Conservation (phyloP, 1,284 basidiomycete species). For the Ustilago nuda region DNA sequence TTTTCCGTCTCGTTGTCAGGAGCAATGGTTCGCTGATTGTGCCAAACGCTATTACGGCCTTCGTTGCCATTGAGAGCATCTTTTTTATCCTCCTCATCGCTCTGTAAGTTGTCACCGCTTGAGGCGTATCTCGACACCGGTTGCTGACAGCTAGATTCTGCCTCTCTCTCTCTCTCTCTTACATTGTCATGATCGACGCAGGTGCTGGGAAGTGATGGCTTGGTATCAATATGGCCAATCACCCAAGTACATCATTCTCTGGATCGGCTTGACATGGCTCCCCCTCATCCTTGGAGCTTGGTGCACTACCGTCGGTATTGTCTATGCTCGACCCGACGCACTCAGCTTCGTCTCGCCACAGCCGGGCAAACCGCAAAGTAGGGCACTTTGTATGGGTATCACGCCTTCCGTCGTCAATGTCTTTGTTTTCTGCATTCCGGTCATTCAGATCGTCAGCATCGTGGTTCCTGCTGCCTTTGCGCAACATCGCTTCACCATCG, state of each 20-base stretch:
- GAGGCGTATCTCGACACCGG: not conserved
- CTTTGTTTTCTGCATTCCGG: slow-evolving; percentile 26
- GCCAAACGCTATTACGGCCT: slow-evolving; percentile 39
- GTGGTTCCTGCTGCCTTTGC: slow-evolving; percentile 27
- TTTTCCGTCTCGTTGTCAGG: slow-evolving; percentile 25
- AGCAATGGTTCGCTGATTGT: slow-evolving; percentile 43
- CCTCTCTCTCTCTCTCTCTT: not conserved
- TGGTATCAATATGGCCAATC: slow-evolving; percentile 29
- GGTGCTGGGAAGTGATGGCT: slow-evolving; percentile 30
- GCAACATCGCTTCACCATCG: slow-evolving; percentile 18
- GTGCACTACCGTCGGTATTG: slow-evolving; percentile 33
- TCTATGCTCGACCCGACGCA: slow-evolving; percentile 37
- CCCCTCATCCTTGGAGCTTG: slow-evolving; percentile 39
- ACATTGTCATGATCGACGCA: not conserved
- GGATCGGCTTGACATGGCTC: slow-evolving; percentile 35
- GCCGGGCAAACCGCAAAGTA: slow-evolving; percentile 22
- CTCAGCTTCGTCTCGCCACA: slow-evolving; percentile 39
- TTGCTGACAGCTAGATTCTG: not conserved
- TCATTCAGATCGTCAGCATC: slow-evolving; percentile 29
- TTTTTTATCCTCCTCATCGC: slow-evolving; percentile 35
- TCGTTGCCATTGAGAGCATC: slow-evolving; percentile 27
- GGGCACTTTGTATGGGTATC: slow-evolving; percentile 31
- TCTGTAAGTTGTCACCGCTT: slow-evolving; percentile 17
- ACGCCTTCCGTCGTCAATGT: slow-evolving; percentile 31
- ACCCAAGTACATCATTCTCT: slow-evolving; percentile 33